These are phyloP conservation scores for Tilletia horrida DNA, from an alignment of 1,284 basidiomycete species.

Conservation along the genomic window DNA sequence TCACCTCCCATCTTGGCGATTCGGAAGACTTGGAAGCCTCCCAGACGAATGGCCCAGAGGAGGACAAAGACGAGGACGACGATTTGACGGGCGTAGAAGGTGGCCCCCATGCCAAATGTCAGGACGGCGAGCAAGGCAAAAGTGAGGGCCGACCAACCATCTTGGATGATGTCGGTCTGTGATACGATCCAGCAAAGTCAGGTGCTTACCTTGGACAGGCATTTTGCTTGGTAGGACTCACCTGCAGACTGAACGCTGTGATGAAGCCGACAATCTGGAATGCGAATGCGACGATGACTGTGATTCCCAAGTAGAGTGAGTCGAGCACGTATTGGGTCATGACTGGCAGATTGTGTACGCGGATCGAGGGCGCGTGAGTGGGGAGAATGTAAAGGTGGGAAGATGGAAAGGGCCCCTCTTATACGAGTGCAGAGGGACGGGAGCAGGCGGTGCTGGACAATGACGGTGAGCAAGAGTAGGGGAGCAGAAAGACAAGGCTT, in stretches of 20 bases:
- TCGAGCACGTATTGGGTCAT: slow-evolving; percentile 60
- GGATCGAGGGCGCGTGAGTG: too few relatives aligned
- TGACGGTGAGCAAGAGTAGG: too few relatives aligned
- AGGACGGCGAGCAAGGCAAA: slow-evolving; percentile 53
- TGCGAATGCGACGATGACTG: slow-evolving; percentile 66
- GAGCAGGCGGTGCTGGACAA: too few relatives aligned
- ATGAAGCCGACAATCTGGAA: slow-evolving; percentile 69
- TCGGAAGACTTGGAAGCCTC: slow-evolving; percentile 49
- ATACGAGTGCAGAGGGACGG: too few relatives aligned
- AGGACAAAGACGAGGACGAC: slow-evolving; percentile 62
- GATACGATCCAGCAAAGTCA: too few relatives aligned
- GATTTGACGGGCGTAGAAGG: slow-evolving; percentile 65
- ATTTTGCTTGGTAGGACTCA: too few relatives aligned
- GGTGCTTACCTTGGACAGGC: too few relatives aligned
- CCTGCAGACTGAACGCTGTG: slow-evolving; percentile 55
- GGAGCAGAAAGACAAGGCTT: too few relatives aligned
- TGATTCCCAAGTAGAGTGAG: slow-evolving; percentile 66
- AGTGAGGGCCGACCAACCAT: slow-evolving; percentile 45
- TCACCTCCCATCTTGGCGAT: slow-evolving; percentile 52
- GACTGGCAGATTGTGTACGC: too few relatives aligned
- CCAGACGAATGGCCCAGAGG: slow-evolving; percentile 53
- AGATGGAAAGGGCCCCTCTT: too few relatives aligned
- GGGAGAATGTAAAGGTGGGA: too few relatives aligned
- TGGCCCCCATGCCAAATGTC: slow-evolving; percentile 52
- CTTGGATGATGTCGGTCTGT: slow-evolving; percentile 51